phyloP scores from a whole-genome alignment of 352 stramenopile genomes.

The Elongisporangium senticosum region DNA sequence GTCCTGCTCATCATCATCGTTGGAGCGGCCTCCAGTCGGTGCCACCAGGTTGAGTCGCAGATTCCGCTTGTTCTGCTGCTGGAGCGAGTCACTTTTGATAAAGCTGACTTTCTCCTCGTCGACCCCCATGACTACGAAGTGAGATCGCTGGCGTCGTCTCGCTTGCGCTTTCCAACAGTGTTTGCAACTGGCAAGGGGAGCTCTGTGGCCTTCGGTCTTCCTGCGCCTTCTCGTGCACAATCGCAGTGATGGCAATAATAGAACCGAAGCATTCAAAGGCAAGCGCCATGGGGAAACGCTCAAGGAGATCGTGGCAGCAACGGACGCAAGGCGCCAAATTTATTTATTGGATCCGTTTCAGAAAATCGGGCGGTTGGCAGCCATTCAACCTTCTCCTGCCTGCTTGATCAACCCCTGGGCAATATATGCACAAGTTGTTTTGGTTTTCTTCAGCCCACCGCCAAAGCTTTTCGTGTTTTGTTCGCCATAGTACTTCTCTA shows the following conservation, averaged over 20 bases:
- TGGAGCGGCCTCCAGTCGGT: slow-evolving; percentile 4
- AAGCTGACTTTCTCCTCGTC: slow-evolving; percentile 48
- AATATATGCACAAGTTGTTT: too few species aligned
- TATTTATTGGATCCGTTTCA: not conserved
- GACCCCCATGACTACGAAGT: slow-evolving; percentile 10
- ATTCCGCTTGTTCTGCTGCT: slow-evolving; percentile 18
- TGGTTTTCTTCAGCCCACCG: not conserved
- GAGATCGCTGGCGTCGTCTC: not conserved
- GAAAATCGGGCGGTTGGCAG: not conserved
- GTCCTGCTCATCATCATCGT: slow-evolving; percentile 29
- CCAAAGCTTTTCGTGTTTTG: not conserved
- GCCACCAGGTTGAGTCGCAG: slow-evolving; percentile 22
- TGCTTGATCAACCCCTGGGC: too few species aligned
- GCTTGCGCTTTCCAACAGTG: not conserved
- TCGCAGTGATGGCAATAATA: not conserved
- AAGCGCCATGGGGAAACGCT: not conserved
- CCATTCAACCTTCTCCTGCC: not conserved
- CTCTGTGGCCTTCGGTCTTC: not conserved
- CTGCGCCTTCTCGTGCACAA: not conserved
- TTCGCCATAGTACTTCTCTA: not conserved
- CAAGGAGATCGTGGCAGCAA: not conserved
- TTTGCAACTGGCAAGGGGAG: not conserved
- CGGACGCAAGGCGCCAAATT: not conserved
- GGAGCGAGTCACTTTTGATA: slow-evolving; percentile 43
- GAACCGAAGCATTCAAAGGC: not conserved